A percentile compares a stretch with the other conserved stretches of the same genome.
phyloP scores from a whole-genome alignment of 2,329 filamentous ascomycete genomes.

The Monosporascus cannonballus region DNA sequence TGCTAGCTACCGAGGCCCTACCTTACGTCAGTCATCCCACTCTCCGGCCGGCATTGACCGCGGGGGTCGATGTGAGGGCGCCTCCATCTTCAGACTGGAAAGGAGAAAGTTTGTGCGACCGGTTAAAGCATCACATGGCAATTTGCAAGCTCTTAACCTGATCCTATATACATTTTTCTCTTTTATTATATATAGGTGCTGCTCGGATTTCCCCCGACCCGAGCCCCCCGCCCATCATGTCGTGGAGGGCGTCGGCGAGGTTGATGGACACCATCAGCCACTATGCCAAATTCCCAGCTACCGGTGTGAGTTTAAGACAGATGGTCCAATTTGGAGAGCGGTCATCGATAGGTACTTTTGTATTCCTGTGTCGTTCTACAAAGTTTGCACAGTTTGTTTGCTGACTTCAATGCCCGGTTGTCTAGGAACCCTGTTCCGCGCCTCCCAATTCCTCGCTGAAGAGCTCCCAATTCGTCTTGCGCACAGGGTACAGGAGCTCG shows the following conservation, averaged over 20 bases:
- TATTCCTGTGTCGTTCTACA: conserved; percentile 1
- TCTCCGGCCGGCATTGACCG: too few relatives aligned
- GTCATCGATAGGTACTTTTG: conserved; percentile 73
- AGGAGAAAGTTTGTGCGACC: background rate
- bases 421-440: conserved; percentile 87
- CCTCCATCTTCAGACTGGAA: background rate
- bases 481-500: conserved; percentile 91
- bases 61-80: too few relatives aligned
- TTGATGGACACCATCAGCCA: conserved; percentile 97
- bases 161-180: background rate
- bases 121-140: background rate
- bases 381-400: too few relatives aligned
- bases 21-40: background rate
- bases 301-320: conserved; percentile 90
- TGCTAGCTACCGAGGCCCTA: background rate
- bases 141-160: background rate
- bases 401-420: conserved; percentile 1
- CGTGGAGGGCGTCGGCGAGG: conserved; percentile 85
- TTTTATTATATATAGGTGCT: background rate
- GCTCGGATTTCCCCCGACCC: conserved; percentile 7
- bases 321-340: conserved; percentile 99
- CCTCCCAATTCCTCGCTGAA: conserved; percentile 96
- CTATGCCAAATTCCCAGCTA: conserved; percentile 95
- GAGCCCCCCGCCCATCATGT: conserved; percentile 54
- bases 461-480: conserved; percentile 95